phyloP scores from a whole-genome alignment of 176 grass and related monocot genomes.

The Raddia guianensis region DNA sequence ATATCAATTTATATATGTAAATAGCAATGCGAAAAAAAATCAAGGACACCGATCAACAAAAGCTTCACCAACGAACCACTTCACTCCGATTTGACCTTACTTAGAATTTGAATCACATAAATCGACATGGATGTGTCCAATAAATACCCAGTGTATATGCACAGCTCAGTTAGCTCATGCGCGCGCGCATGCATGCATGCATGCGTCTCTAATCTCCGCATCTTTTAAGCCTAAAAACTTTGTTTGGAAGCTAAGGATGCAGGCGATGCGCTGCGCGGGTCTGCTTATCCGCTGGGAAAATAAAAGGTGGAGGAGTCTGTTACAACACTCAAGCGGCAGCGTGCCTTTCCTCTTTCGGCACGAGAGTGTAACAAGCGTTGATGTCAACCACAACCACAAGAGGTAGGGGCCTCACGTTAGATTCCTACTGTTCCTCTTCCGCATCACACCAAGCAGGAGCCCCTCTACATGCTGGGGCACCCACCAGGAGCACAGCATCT shows the following conservation, averaged over 20 bases:
- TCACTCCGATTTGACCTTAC: no score
- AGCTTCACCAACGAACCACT: no score
- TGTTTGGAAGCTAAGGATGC: constrained; percentile 53
- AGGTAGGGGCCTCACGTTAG: constrained; percentile 10
- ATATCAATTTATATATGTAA: no score
- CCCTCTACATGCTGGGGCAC: background rate
- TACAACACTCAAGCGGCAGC: constrained; percentile 42
- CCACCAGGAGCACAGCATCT: background rate
- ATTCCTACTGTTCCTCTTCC: constrained; percentile 5
- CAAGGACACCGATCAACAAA: no score
- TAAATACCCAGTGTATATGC: no score
- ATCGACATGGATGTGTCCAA: no score
- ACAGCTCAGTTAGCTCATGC: no score
- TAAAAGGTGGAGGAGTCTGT: background rate
- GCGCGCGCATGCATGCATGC: background rate
- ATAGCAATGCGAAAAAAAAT: no score
- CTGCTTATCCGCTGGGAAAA: constrained; percentile 27
- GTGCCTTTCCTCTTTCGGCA: constrained; percentile 56
- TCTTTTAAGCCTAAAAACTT: constrained; percentile 33
- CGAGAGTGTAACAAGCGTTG: constrained; percentile 31
- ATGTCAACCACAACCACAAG: background rate
- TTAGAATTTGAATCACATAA: no score
- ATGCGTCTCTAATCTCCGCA: background rate
- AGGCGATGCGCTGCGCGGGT: background rate
- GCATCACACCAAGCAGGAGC: background rate